These are phyloP conservation scores for Anthoceros angustus DNA, from an alignment of 225 moss, liverwort and hornwort genomes.

Conservation along the genomic window DNA sequence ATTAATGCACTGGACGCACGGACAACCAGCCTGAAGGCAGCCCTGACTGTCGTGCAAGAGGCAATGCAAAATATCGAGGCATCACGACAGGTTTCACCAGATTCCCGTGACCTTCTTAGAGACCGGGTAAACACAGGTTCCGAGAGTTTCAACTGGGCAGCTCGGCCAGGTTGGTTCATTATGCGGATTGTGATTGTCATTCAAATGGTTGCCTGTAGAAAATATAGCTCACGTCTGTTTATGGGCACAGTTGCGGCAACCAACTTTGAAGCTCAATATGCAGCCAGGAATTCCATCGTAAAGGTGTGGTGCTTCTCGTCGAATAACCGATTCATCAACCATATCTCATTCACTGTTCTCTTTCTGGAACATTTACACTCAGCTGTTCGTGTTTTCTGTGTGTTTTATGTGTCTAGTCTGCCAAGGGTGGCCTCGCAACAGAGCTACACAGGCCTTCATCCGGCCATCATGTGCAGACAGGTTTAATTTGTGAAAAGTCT, in stretches of 20 bases:
- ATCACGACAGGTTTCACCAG: not conserved
- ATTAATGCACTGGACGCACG: constrained; percentile 68
- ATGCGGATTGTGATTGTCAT: not conserved
- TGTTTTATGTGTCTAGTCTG: not conserved
- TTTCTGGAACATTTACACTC: not conserved
- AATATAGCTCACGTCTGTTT: not conserved
- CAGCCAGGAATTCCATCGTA: constrained; percentile 1
- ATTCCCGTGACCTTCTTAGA: not conserved
- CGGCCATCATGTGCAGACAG: not conserved
- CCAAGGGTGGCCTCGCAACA: not conserved
- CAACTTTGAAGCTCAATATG: not conserved
- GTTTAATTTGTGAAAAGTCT: not conserved
- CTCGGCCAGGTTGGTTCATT: not conserved
- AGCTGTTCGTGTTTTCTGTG: not conserved
- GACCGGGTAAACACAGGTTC: not conserved
- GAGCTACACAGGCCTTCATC: not conserved
- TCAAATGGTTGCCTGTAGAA: not conserved
- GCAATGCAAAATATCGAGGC: constrained; percentile 36
- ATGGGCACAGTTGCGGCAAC: not conserved
- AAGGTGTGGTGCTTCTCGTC: not conserved
- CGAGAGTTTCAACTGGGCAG: not conserved
- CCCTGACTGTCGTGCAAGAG: constrained; percentile 62
- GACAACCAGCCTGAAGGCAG: constrained; percentile 65
- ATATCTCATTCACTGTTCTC: not conserved
- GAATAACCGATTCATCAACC: not conserved